Conservation (phyloP, 208 protist species). For the Wallacemonas sp. region DNA sequence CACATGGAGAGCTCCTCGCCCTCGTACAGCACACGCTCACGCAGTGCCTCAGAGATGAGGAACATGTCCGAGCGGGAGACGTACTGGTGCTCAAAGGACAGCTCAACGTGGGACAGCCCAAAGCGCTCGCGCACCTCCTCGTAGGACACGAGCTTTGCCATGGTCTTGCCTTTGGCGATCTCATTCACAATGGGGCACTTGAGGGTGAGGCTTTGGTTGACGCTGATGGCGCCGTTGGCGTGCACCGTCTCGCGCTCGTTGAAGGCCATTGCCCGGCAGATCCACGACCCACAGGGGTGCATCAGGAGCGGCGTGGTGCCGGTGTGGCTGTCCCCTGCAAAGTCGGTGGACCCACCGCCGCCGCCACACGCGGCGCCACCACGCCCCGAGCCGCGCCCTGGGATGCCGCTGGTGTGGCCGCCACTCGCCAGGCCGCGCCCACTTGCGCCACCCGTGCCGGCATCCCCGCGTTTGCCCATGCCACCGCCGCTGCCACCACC, state of each 20-base stretch:
- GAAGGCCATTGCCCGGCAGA: constrained; percentile 80
- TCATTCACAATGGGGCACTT: constrained; percentile 76
- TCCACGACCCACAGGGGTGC: constrained; percentile 69
- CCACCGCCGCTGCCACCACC: not conserved
- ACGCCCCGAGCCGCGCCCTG: constrained; percentile 4
- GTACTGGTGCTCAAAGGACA: constrained; percentile 75
- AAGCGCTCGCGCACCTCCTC: constrained; percentile 65
- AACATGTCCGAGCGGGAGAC: constrained; percentile 83
- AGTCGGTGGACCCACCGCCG: not conserved
- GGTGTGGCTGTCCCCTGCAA: not conserved
- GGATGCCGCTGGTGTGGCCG: not conserved
- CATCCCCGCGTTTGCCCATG: not conserved
- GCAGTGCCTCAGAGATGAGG: constrained; percentile 65
- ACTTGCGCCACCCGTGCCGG: not conserved
- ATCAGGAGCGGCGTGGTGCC: constrained; percentile 13
- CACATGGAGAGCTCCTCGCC: constrained; percentile 72
- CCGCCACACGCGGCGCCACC: not conserved
- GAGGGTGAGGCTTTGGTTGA: constrained; percentile 63
- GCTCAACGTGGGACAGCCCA: constrained; percentile 80
- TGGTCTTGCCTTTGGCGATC: constrained; percentile 64
- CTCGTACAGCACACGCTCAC: constrained; percentile 73
- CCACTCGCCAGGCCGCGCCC: not conserved
- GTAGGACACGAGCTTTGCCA: constrained; percentile 55
- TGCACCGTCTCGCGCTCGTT: constrained; percentile 63
- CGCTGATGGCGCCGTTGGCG: constrained; percentile 80